Conservation (phyloP, 1,284 basidiomycete species). For the Bjerkandera adusta region DNA sequence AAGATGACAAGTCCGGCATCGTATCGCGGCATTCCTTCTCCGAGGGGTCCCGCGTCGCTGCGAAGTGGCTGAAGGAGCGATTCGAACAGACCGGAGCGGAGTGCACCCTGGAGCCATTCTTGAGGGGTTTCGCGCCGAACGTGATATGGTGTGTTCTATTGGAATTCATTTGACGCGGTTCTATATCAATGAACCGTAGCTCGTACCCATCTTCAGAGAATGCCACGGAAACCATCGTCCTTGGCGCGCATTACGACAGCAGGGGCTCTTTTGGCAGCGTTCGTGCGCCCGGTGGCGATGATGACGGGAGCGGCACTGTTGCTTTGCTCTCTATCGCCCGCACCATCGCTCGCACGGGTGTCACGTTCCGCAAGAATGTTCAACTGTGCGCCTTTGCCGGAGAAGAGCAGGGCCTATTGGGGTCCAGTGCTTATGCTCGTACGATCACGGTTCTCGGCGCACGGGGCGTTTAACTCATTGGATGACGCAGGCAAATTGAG, state of each 20-base stretch:
- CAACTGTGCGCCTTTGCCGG: slow-evolving; percentile 71
- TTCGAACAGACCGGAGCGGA: slow-evolving; percentile 73
- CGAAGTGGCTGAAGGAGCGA: slow-evolving; percentile 69
- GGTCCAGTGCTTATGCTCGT: slow-evolving; percentile 68
- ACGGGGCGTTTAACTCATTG: not conserved
- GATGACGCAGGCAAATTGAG: slow-evolving; percentile 49
- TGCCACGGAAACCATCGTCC: slow-evolving; percentile 60
- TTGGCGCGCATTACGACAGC: slow-evolving; percentile 85
- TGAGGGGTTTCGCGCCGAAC: slow-evolving; percentile 76
- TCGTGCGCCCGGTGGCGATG: slow-evolving; percentile 74
- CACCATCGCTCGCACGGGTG: slow-evolving; percentile 56
- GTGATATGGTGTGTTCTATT: slow-evolving; percentile 64
- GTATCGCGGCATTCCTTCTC: slow-evolving; percentile 79
- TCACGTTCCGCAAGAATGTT: slow-evolving; percentile 67
- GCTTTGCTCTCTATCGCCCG: slow-evolving; percentile 77
- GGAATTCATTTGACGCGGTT: not conserved
- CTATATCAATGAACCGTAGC: slow-evolving; percentile 32
- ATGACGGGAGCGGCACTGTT: slow-evolving; percentile 79
- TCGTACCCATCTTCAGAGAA: slow-evolving; percentile 50
- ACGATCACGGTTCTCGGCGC: slow-evolving; percentile 24
- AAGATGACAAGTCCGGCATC: slow-evolving; percentile 64
- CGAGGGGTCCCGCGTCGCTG: slow-evolving; percentile 64
- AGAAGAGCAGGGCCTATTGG: slow-evolving; percentile 69
- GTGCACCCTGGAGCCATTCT: slow-evolving; percentile 67
- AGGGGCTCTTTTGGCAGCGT: slow-evolving; percentile 80